phyloP scores from a whole-genome alignment of 2,329 filamentous ascomycete species.

The Pseudocercospora cruenta region DNA sequence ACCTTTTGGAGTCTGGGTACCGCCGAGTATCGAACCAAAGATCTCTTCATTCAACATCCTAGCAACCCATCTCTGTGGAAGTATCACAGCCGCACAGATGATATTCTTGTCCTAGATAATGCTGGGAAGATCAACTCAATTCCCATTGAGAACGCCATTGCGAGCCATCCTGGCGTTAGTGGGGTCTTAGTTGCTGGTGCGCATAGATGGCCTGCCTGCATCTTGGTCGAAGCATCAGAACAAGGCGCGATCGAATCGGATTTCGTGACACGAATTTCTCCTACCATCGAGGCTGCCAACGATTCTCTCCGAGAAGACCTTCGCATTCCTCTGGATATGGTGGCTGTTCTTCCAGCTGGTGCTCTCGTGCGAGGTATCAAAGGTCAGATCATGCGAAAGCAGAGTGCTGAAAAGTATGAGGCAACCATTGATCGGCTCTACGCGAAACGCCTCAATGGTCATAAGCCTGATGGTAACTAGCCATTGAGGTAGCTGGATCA shows the following conservation, averaged over 20 bases:
- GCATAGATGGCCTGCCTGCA: too few species aligned
- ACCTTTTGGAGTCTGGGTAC: background rate
- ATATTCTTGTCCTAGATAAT: conserved; percentile 7
- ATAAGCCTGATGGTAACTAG: too few species aligned
- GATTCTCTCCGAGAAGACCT: background rate
- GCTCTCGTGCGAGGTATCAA: too few species aligned
- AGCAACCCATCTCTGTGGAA: conserved; percentile 3
- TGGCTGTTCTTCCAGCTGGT: background rate
- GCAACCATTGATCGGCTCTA: too few species aligned
- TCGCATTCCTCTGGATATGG: background rate
- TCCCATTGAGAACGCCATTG: background rate
- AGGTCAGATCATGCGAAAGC: too few species aligned
- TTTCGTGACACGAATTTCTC: background rate
- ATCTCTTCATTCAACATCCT: conserved; percentile 8
- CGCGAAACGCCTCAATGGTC: too few species aligned
- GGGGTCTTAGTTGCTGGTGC: background rate
- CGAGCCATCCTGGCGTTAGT: background rate
- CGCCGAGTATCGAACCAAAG: background rate
- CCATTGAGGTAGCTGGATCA: too few species aligned
- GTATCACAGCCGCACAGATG: conserved; percentile 1
- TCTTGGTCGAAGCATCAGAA: too few species aligned
- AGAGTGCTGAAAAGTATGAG: too few species aligned
- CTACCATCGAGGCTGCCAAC: background rate
- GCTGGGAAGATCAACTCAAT: conserved; percentile 5
- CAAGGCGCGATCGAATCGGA: background rate